A percentile compares a stretch with the other conserved stretches of the same genome.
Evolutionary conservation across 257 asterid species (phyloP).

Genomic region (Fraxinus excelsior): DNA sequence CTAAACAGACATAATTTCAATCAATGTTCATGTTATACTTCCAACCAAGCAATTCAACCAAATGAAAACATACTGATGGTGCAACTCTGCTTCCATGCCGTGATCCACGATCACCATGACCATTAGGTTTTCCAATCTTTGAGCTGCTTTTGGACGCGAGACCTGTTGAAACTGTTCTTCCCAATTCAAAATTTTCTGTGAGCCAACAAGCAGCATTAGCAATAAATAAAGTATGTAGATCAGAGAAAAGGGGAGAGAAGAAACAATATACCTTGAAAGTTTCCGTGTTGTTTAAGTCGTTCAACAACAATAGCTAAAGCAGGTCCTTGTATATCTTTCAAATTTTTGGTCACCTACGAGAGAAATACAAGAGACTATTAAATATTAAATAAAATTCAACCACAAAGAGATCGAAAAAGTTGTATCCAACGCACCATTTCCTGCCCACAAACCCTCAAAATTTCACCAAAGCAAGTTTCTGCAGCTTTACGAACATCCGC

Average conservation of each 20-base stretch:
- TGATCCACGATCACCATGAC: conserved; percentile 60
- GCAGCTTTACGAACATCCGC: conserved; percentile 99
- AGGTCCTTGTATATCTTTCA: conserved; percentile 93
- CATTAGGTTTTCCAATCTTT: conserved; percentile 69
- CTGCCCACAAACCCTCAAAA: conserved; percentile 88
- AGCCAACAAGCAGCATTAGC: conserved; percentile 23
- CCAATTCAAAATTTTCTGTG: conserved; percentile 64
- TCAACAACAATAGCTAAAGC: conserved; percentile 92
- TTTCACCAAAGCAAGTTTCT: conserved; percentile 84
- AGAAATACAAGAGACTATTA: neutral
- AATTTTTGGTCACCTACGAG: conserved; percentile 75
- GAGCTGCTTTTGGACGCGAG: conserved; percentile 61
- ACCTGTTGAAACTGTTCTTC: conserved; percentile 56
- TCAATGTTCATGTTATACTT: conserved; percentile 1
- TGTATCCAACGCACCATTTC: conserved; percentile 63
- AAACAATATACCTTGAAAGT: conserved; percentile 54
- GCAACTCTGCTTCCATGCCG: conserved; percentile 77
- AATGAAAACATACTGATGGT: conserved; percentile 61
- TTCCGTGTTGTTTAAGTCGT: conserved; percentile 68
- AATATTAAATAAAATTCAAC: conserved; percentile 15
- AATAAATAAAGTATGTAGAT: conserved; percentile 13
- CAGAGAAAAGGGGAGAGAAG: neutral
- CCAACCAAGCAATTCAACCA: conserved; percentile 24
- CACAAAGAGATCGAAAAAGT: conserved; percentile 13
- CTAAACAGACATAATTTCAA: conserved; percentile 36